A percentile compares a stretch with the other conserved stretches of the same genome.
Evolutionary conservation across 2,329 filamentous ascomycete genomes (phyloP).

Genomic region (Conoideocrella luteorostrata): DNA sequence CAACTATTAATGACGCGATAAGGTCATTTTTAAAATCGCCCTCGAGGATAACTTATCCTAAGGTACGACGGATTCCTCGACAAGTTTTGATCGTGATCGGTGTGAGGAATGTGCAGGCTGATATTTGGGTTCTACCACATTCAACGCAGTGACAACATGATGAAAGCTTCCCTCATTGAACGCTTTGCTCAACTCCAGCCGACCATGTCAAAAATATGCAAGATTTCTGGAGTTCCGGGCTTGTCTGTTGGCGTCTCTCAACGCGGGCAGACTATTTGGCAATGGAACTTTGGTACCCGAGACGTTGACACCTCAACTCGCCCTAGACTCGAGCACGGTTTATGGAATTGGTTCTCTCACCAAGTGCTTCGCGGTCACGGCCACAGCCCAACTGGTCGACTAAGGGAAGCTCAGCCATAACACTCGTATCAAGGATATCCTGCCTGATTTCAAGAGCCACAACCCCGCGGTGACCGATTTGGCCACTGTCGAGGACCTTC

Average conservation of each 20-base stretch:
- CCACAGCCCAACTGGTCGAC: not conserved
- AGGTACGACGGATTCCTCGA: too few relatives aligned
- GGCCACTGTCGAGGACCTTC: conserved; percentile 1
- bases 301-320: not conserved
- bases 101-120: too few relatives aligned
- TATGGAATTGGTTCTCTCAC: not conserved
- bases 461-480: not conserved
- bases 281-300: not conserved
- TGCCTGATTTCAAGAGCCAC: not conserved
- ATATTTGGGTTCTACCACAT: too few relatives aligned
- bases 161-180: too few relatives aligned
- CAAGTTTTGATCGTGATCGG: too few relatives aligned
- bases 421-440: not conserved
- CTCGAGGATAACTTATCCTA: too few relatives aligned
- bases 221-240: not conserved
- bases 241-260: not conserved
- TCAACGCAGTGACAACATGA: too few relatives aligned
- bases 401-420: not conserved
- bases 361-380: not conserved
- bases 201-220: not conserved
- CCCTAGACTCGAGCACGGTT: not conserved
- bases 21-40: too few relatives aligned
- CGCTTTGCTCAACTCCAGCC: too few relatives aligned
- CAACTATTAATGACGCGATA: too few relatives aligned
- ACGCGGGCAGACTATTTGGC: not conserved